Base-by-base conservation (phyloP, 495 filamentous ascomycete species). In the Penicillium arizonense region DNA sequence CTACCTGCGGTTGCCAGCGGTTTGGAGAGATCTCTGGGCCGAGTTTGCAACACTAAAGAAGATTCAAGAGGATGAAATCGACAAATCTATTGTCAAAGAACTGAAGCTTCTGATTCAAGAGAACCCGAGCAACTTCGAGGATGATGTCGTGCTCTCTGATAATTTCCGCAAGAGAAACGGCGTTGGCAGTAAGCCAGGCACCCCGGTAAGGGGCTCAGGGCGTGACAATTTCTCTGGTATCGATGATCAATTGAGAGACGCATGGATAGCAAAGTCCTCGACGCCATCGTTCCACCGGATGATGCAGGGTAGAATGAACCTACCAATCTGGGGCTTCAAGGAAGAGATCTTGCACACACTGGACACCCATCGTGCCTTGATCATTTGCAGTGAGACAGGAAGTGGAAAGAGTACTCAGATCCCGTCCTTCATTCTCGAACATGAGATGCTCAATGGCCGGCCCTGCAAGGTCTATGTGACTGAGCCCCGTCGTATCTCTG, bases 391-490 rank as follows among this genome's bases (percentile, higher is more conserved):
- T 58, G 94, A 97, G 71, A 98, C 94, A 12, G 94, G 94, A 62
- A 96, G 84, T 71, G 94, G 94, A 47, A 98, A 98, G 76, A 96
- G 91, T 72, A 98, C 94, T 0, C 94, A 98, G 65, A 88, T 96
- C 5, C 94, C 94, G 21, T 85, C 91, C 2, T 98, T 90, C 65
- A 82, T 98, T 16, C 73, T 98, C 2, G 94, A 98, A 59, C 81
- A 95, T 55, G 87, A 96, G 60, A 80, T 98, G 56, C 82, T 82
- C 11, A 76, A 85, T 39, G 91, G 91, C 7, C 87, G 84, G 34
- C 72, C 79, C 12, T 97, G 92, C 72, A 97, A 93, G 64, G 84
- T 98, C 14, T 97, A 92, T 67, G 95, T 92, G 63, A 96, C 94
- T 0, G 90, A 97, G 64, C 94, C 94, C n/a, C 84, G 94, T 10